These are phyloP conservation scores for Rhizopus sp. DNA, from an alignment of 371 early-diverging fungal genomes.

Conservation along the genomic window DNA sequence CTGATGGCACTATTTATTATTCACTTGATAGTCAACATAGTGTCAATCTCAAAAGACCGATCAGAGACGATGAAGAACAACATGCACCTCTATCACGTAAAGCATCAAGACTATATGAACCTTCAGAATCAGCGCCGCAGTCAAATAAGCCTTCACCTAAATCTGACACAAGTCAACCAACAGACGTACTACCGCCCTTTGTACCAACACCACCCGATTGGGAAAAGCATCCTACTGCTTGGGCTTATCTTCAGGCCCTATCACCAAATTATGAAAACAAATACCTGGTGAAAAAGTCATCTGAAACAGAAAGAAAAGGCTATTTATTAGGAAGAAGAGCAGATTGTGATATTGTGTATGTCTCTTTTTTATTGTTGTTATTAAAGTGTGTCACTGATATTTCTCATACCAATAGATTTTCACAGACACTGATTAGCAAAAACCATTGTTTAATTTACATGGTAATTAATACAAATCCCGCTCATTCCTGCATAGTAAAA, in stretches of 20 bases:
- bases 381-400: no score
- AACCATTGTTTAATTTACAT: constrained; percentile 76
- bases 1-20: no score
- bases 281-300: constrained; percentile 27
- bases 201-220: constrained; percentile 27
- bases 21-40: no score
- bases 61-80: no score
- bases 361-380: constrained; percentile 7
- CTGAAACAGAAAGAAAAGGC: constrained; percentile 47
- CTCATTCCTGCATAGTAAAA: constrained; percentile 19
- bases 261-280: constrained; percentile 34
- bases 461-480: constrained; percentile 30
- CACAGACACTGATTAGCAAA: constrained; percentile 63
- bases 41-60: no score
- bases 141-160: no score
- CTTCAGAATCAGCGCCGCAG: no score
- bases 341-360: constrained; percentile 65
- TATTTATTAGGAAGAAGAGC: constrained; percentile 68
- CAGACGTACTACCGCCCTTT: background rate
- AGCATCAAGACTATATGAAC: no score
- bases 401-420: constrained; percentile 17
- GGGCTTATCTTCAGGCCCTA: constrained; percentile 58
- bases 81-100: no score
- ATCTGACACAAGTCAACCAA: no score
- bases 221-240: constrained; percentile 36